These are phyloP conservation scores for Cytospora chrysosperma DNA, from an alignment of 2,329 filamentous ascomycete species.

Conservation along the genomic window DNA sequence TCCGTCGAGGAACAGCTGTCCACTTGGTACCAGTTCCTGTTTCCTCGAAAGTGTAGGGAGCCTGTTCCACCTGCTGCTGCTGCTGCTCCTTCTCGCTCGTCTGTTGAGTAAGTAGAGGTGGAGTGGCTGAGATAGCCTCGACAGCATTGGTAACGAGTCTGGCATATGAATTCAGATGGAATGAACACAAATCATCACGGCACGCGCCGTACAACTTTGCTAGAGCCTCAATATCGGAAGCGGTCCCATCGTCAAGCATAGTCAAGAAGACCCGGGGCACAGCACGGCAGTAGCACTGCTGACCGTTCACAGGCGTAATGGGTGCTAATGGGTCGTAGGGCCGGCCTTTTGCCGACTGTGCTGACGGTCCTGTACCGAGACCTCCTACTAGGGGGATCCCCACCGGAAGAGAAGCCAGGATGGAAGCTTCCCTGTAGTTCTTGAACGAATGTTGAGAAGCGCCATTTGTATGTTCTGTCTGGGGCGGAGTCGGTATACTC, in stretches of 20 bases:
- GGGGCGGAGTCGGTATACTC: neutral
- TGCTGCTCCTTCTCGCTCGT: constrained; percentile 1
- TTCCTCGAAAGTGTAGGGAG: constrained; percentile 9
- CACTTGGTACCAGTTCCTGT: constrained; percentile 21
- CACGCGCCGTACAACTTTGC: constrained; percentile 18
- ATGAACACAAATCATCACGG: constrained; percentile 16
- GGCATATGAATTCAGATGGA: constrained; percentile 19
- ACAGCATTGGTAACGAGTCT: constrained; percentile 19
- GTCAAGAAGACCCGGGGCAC: constrained; percentile 15
- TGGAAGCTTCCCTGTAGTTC: neutral
- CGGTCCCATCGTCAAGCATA: constrained; percentile 11
- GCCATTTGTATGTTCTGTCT: constrained; percentile 1
- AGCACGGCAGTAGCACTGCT: constrained; percentile 11
- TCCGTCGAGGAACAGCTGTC: constrained; percentile 20
- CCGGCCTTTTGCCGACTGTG: constrained; percentile 3
- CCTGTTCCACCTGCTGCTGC: neutral
- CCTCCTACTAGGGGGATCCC: neutral
- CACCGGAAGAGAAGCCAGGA: neutral
- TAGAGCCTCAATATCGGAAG: neutral
- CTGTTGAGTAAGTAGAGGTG: neutral
- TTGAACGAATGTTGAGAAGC: neutral
- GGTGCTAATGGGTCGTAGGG: constrained; percentile 24
- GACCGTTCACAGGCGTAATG: neutral
- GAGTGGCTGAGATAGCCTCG: neutral
- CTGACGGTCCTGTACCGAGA: neutral